Evolutionary conservation across 192 early-diverging fungal species (phyloP).

Genomic region (Backusella morwellensis): DNA sequence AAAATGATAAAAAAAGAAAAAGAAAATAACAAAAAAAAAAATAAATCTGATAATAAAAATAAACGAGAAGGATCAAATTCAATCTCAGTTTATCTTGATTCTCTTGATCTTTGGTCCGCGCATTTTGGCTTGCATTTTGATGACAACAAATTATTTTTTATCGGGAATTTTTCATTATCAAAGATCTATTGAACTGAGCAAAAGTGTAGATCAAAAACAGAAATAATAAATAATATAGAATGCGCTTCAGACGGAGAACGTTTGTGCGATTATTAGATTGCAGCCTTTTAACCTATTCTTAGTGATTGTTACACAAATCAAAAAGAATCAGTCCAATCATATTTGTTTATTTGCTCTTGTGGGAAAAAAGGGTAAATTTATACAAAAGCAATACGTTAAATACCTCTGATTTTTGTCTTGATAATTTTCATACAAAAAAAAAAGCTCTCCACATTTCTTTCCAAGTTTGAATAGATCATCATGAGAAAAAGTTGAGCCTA

Average conservation of each 20-base stretch:
- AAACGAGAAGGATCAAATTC: background rate
- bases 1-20: background rate
- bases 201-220: background rate
- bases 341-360: background rate
- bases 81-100: background rate
- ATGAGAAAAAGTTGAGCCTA: too few species aligned
- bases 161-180: background rate
- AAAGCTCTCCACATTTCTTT: background rate
- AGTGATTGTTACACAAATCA: background rate
- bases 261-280: background rate
- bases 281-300: background rate
- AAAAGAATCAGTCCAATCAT: background rate
- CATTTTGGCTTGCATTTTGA: background rate
- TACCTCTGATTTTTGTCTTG: background rate
- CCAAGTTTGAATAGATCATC: too few species aligned
- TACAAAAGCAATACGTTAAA: background rate
- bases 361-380: slow-evolving; percentile 6
- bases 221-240: background rate
- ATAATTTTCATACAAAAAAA: background rate
- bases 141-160: background rate
- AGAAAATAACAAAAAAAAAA: background rate
- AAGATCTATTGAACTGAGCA: background rate
- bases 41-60: slow-evolving; percentile 7
- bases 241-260: background rate
- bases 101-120: background rate